Base-by-base conservation (phyloP, 495 filamentous ascomycete genomes). In the Neurospora discreta region DNA sequence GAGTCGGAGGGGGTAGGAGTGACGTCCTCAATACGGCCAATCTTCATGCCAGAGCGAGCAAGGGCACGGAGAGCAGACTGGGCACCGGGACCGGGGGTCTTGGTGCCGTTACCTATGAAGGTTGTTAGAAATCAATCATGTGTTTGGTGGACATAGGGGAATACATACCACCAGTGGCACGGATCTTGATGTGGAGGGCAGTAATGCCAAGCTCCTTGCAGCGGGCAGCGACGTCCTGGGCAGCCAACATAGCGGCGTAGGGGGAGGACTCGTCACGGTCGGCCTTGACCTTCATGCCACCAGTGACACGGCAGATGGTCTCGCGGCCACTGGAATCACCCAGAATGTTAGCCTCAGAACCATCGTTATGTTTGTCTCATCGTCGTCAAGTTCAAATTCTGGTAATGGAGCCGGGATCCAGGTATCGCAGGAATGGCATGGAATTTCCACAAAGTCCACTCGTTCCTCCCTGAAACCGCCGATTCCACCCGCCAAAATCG, bases 201-300 rank as follows among this genome's bases (percentile, higher is more conserved):
- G 92, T 98, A 86, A 99, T 97, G 81, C 96, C 96, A 78, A 99
- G 86, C 85, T 99, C 95, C 91, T 99, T 98, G 92, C 95, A 99
- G 82, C 95, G 91, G 80, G 87, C 87, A 77, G 95, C 95, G 81
- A 97, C 95, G 77, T 92, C 90, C 84, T 97, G 94, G 76, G 94
- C 95, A 83, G 95, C 95, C 91, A 99, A 92, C 95, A 99, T 99
- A 84, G 95, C 95, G 79, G 95, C 95, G 89, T 99, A 99, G 75
- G 95, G 95, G 68, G 94, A 98, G 74, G 94, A 98, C 89, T 99
- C 95, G 86, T 99, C 95, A 87, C 95, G 94, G 84, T 99, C 95
- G 84, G 95, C 95, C 91, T 99, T 99, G 88, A 99, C 95, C 89
- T 99, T 99, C 95, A 98, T 98, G 82, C 95, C 95, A 85, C 95